A percentile compares a stretch with the other conserved stretches of the same genome.
Evolutionary conservation across 2,329 filamentous ascomycete genomes (phyloP).

Genomic region (Beauveria sp.): DNA sequence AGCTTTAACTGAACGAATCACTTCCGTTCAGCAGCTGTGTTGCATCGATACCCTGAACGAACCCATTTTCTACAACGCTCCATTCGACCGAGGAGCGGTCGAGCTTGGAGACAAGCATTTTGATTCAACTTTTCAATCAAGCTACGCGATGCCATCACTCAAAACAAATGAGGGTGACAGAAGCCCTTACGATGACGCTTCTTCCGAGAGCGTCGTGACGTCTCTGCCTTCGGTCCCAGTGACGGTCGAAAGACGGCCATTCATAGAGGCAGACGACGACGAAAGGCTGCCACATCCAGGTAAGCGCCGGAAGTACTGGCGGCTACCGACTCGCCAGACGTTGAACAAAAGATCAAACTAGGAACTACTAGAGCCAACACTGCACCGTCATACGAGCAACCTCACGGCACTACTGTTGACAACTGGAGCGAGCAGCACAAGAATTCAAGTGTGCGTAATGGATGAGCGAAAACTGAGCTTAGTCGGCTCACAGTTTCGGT

Average conservation of each 20-base stretch:
- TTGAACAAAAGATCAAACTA: conserved; percentile 7
- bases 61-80: too few relatives aligned
- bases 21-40: too few relatives aligned
- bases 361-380: conserved; percentile 29
- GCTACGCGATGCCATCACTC: neutral
- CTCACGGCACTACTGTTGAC: conserved; percentile 26
- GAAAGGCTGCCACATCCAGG: conserved; percentile 20
- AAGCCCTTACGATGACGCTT: neutral
- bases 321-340: neutral
- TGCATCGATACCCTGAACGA: too few relatives aligned
- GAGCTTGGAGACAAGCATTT: too few relatives aligned
- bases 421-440: conserved; percentile 24
- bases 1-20: too few relatives aligned
- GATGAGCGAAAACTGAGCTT: too few relatives aligned
- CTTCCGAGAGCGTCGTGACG: neutral
- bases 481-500: too few relatives aligned
- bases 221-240: conserved; percentile 16
- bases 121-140: neutral
- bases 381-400: conserved; percentile 26
- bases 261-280: conserved; percentile 22
- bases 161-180: neutral
- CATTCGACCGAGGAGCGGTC: too few relatives aligned
- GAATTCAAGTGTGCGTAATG: conserved; percentile 22
- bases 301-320: neutral
- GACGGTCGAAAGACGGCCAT: conserved; percentile 22